These are phyloP conservation scores for Leccinum angustisporum DNA, from an alignment of 1,284 basidiomycete species.

Conservation along the genomic window DNA sequence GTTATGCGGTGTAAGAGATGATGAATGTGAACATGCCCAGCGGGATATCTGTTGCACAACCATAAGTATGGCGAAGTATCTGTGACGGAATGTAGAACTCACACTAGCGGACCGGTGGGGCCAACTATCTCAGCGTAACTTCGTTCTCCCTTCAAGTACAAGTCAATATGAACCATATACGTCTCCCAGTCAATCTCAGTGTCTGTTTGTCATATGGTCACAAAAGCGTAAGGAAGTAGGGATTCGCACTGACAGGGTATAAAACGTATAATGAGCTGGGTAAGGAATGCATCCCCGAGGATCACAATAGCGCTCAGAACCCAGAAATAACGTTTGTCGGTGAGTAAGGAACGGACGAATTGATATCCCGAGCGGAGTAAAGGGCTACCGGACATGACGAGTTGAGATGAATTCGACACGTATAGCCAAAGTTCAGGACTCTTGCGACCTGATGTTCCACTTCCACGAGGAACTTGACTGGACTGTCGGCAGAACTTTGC, in stretches of 20 bases:
- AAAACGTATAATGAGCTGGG: slow-evolving; percentile 74
- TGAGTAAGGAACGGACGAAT: slow-evolving; percentile 35
- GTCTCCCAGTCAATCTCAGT: slow-evolving; percentile 99
- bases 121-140: slow-evolving; percentile 87
- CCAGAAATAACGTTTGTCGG: slow-evolving; percentile 67
- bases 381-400: not conserved
- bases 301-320: slow-evolving; percentile 61
- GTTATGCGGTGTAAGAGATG: slow-evolving; percentile 70
- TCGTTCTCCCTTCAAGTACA: slow-evolving; percentile 81
- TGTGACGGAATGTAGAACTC: slow-evolving; percentile 32
- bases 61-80: slow-evolving; percentile 2
- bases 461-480: not conserved
- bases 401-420: slow-evolving; percentile 20
- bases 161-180: slow-evolving; percentile 84
- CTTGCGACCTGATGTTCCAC: not conserved
- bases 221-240: slow-evolving; percentile 3
- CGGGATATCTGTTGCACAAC: slow-evolving; percentile 75
- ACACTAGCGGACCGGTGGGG: slow-evolving; percentile 94
- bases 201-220: slow-evolving; percentile 51
- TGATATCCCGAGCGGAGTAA: slow-evolving; percentile 8
- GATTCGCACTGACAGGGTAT: slow-evolving; percentile 67
- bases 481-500: not conserved
- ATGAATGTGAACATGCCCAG: slow-evolving; percentile 89
- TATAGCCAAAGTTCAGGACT: not conserved
- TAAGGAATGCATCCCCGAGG: slow-evolving; percentile 72